Percentiles rank a stretch among this genome's conserved stretches.
Evolutionary conservation across 1,139 yeast species (phyloP).

Genomic region (Hemisphaericaspora xylofermentans): DNA sequence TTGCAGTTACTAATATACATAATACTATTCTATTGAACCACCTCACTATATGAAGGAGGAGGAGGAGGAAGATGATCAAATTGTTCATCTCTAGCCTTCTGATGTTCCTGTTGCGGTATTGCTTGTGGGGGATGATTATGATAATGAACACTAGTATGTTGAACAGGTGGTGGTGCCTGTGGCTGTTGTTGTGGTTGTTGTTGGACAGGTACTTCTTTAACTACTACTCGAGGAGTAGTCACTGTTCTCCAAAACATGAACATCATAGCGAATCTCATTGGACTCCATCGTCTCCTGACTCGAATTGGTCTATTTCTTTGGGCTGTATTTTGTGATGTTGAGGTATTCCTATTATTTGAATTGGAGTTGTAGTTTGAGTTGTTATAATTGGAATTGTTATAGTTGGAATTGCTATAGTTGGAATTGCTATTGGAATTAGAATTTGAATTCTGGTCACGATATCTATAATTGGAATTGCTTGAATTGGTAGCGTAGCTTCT

Average conservation of each 20-base stretch:
- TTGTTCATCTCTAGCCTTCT: background rate
- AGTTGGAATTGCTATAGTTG: conserved; percentile 1
- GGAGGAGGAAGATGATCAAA: background rate
- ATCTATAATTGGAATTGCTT: background rate
- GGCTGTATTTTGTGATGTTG: too few species aligned
- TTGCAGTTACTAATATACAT: too few species aligned
- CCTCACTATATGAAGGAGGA: conserved; percentile 1
- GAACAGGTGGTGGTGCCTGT: conserved; percentile 1
- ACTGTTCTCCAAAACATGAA: conserved; percentile 13
- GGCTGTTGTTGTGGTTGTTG: background rate
- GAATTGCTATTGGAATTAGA: background rate
- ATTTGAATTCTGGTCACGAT: conserved; percentile 1
- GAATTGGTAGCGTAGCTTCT: background rate
- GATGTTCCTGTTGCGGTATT: background rate
- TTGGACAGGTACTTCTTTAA: background rate
- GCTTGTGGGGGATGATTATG: conserved; percentile 9
- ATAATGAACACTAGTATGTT: conserved; percentile 5
- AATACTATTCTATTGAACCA: too few species aligned
- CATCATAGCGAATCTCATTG: conserved; percentile 14
- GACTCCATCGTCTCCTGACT: conserved; percentile 7
- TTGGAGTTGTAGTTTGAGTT: background rate
- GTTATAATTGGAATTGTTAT: conserved; percentile 2
- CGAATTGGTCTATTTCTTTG: conserved; percentile 2
- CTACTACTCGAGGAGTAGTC: conserved; percentile 8
- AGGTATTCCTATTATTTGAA: too few species aligned